These are phyloP conservation scores for Quercus lobata DNA, from an alignment of 331 rosid genomes.

Conservation along the genomic window DNA sequence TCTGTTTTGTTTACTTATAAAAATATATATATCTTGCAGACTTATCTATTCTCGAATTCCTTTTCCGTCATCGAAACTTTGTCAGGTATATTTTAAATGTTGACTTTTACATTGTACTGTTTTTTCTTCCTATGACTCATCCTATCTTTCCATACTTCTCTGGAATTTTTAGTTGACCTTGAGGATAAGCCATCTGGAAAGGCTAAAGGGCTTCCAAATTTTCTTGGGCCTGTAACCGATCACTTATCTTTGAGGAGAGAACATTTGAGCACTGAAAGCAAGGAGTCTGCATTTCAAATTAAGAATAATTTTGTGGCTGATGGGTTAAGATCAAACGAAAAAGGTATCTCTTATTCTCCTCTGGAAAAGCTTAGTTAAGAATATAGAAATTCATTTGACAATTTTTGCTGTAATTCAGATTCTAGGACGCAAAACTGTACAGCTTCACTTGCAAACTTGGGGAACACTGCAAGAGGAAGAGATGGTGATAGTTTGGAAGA, in stretches of 20 bases:
- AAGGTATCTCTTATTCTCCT: slow-evolving; percentile 39
- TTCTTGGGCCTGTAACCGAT: slow-evolving; percentile 37
- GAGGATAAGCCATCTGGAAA: slow-evolving; percentile 62
- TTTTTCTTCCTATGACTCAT: slow-evolving; percentile 23
- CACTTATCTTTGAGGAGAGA: slow-evolving; percentile 39
- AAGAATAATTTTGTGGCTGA: slow-evolving; percentile 48
- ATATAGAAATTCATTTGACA: slow-evolving; percentile 28
- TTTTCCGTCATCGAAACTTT: slow-evolving; percentile 89
- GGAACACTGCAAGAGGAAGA: slow-evolving; percentile 42
- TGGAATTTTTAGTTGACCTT: slow-evolving; percentile 53
- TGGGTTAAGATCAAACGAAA: slow-evolving; percentile 49
- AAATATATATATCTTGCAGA: slow-evolving; percentile 46
- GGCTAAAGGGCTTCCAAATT: slow-evolving; percentile 44
- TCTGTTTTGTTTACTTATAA: no score
- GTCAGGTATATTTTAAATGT: slow-evolving; percentile 61
- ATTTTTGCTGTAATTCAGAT: slow-evolving; percentile 42
- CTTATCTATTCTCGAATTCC: slow-evolving; percentile 81
- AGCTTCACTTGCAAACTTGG: slow-evolving; percentile 37
- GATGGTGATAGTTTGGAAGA: slow-evolving; percentile 25
- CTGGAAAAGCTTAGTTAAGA: slow-evolving; percentile 37
- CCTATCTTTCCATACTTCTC: slow-evolving; percentile 21
- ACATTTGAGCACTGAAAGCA: slow-evolving; percentile 37
- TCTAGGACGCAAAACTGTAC: slow-evolving; percentile 36
- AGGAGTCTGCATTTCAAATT: slow-evolving; percentile 52
- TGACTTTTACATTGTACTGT: slow-evolving; percentile 1